These are phyloP conservation scores for Umbilicaria muhlenbergii DNA, from an alignment of 495 filamentous ascomycete genomes.

Conservation along the genomic window DNA sequence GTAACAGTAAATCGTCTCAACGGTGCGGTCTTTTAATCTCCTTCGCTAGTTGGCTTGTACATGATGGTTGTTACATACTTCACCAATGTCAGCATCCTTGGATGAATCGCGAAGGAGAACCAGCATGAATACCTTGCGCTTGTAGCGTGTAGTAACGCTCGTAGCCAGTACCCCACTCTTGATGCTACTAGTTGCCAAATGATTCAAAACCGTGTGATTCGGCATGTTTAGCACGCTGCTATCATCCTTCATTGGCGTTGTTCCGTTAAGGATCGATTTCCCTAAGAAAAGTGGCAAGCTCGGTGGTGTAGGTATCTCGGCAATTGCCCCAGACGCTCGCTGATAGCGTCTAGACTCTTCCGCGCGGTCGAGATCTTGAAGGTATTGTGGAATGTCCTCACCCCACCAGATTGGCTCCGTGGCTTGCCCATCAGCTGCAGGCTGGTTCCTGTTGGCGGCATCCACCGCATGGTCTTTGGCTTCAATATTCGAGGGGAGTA, in stretches of 20 bases:
- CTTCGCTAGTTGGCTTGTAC: conserved; percentile 57
- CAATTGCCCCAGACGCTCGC: conserved; percentile 52
- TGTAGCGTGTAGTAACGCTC: conserved; percentile 90
- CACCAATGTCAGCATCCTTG: conserved; percentile 11
- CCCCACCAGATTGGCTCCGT: conserved; percentile 20
- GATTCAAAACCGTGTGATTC: conserved; percentile 93
- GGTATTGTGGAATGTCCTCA: conserved; percentile 61
- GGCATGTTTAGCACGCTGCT: conserved; percentile 91
- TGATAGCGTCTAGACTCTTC: conserved; percentile 59
- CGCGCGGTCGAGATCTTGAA: conserved; percentile 69
- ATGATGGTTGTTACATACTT: conserved; percentile 96
- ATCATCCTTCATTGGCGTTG: conserved; percentile 87
- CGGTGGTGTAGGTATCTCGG: conserved; percentile 67
- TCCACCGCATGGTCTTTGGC: conserved; percentile 19
- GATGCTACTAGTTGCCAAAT: conserved; percentile 96
- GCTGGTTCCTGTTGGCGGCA: conserved; percentile 24
- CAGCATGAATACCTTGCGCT: conserved; percentile 58
- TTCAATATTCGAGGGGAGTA: conserved; percentile 23
- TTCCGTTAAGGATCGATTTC: conserved; percentile 86
- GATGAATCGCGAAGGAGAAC: background rate
- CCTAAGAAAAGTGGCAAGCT: conserved; percentile 79
- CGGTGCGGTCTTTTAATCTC: conserved; percentile 1
- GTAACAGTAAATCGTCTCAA: too few relatives aligned
- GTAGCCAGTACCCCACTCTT: conserved; percentile 93
- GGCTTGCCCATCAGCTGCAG: conserved; percentile 30